These are phyloP conservation scores for Fusarium nelsonii DNA, from an alignment of 2,329 filamentous ascomycete species.

Conservation along the genomic window DNA sequence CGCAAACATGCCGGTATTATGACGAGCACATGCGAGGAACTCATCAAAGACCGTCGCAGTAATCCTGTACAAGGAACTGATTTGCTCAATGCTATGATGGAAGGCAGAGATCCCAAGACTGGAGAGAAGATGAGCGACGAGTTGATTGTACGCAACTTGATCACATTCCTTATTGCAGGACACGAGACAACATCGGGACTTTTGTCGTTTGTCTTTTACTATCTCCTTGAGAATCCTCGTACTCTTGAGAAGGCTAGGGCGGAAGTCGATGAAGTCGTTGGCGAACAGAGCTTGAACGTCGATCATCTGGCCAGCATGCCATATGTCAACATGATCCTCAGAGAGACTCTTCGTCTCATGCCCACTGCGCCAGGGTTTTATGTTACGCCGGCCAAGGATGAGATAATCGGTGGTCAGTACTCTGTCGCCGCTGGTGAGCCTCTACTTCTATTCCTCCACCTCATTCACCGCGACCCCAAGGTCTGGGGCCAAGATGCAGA, in stretches of 20 bases:
- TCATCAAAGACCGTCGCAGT: background rate
- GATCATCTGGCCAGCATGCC: conserved; percentile 12
- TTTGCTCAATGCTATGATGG: background rate
- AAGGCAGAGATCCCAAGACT: conserved; percentile 8
- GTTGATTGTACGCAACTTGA: conserved; percentile 1
- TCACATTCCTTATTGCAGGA: conserved; percentile 10
- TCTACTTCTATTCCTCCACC: background rate
- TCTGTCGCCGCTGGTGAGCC: background rate
- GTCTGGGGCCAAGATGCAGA: conserved; percentile 16
- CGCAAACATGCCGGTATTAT: background rate
- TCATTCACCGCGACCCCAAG: conserved; percentile 1
- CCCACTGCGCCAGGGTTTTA: conserved; percentile 1
- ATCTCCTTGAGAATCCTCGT: background rate
- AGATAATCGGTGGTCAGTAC: conserved; percentile 3
- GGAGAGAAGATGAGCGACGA: conserved; percentile 2
- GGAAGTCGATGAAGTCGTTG: background rate
- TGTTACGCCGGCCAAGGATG: conserved; percentile 7
- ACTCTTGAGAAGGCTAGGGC: background rate
- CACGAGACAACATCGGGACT: conserved; percentile 7
- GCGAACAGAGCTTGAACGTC: background rate
- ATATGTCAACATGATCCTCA: conserved; percentile 17
- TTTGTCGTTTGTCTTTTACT: conserved; percentile 10
- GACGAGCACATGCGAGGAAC: background rate
- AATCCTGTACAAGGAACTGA: background rate
- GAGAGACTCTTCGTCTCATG: conserved; percentile 20